Evolutionary conservation across 176 grass and related monocot species (phyloP).

Genomic region (Oryza meridionalis): DNA sequence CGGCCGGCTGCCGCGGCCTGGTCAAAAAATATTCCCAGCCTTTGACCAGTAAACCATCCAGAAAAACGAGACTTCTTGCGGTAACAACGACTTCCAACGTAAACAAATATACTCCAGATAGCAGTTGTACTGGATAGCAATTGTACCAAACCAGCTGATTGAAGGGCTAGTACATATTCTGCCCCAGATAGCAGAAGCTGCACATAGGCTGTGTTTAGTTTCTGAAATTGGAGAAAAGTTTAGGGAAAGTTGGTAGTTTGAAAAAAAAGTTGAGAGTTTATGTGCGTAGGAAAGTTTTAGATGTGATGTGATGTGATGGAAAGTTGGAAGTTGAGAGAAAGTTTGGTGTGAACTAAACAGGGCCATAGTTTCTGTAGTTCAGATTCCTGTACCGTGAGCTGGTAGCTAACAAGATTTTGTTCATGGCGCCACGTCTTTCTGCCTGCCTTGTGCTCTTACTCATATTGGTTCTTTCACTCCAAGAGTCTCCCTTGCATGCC

Average conservation of each 20-base stretch:
- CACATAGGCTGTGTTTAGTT: too few relatives aligned
- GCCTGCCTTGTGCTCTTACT: neutral
- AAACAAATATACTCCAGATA: neutral
- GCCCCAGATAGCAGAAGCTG: neutral
- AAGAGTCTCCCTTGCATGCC: neutral
- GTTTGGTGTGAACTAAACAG: too few relatives aligned
- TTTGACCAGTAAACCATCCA: neutral
- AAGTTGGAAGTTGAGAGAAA: too few relatives aligned
- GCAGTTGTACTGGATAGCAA: neutral
- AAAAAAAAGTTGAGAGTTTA: too few relatives aligned
- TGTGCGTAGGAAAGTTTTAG: too few relatives aligned
- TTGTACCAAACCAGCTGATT: neutral
- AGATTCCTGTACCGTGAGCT: neutral
- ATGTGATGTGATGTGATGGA: too few relatives aligned
- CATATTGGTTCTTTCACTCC: neutral
- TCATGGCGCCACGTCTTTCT: neutral
- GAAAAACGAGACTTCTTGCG: neutral
- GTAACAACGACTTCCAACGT: neutral
- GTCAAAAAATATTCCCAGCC: neutral
- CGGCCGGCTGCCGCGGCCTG: too few relatives aligned
- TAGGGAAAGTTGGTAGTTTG: too few relatives aligned
- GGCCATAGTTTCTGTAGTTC: neutral
- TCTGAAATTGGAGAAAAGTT: too few relatives aligned
- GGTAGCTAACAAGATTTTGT: neutral
- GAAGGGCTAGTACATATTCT: neutral